Evolutionary conservation across 192 early-diverging fungal species (phyloP).

Genomic region (Podila verticillata): DNA sequence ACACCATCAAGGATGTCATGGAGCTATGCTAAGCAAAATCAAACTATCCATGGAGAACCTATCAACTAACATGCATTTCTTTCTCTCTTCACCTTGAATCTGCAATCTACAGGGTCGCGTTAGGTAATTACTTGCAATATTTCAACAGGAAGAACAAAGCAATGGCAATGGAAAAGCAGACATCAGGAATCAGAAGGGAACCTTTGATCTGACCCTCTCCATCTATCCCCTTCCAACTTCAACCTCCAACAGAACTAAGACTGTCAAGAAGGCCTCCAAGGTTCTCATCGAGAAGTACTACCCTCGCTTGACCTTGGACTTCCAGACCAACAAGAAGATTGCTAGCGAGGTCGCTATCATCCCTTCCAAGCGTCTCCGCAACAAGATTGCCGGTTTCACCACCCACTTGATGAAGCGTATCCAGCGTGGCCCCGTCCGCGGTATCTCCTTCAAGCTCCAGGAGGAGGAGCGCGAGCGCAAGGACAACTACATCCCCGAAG

Average conservation of each 20-base stretch:
- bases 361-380: conserved; percentile 98
- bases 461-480: conserved; percentile 99
- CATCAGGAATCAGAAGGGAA: not conserved
- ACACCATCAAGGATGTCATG: not conserved
- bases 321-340: conserved; percentile 99
- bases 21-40: not conserved
- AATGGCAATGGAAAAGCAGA: not conserved
- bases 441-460: conserved; percentile 99
- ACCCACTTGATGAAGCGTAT: conserved; percentile 99
- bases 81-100: not conserved
- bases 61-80: not conserved
- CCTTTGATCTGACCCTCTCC: not conserved
- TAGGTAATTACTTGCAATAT: conserved; percentile 33
- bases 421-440: conserved; percentile 97
- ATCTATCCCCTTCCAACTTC: not conserved
- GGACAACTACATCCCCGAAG: conserved; percentile 99
- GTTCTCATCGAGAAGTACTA: conserved; percentile 99
- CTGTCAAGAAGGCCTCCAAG: conserved; percentile 98
- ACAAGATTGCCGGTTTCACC: conserved; percentile 99
- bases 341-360: conserved; percentile 98
- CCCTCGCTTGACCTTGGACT: conserved; percentile 97
- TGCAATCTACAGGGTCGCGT: conserved; percentile 42
- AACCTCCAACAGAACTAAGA: conserved; percentile 85
- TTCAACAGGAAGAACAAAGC: not conserved
- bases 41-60: not conserved